Evolutionary conservation across 2,329 filamentous ascomycete genomes (phyloP).

Genomic region (Aureobasidium pullulans): DNA sequence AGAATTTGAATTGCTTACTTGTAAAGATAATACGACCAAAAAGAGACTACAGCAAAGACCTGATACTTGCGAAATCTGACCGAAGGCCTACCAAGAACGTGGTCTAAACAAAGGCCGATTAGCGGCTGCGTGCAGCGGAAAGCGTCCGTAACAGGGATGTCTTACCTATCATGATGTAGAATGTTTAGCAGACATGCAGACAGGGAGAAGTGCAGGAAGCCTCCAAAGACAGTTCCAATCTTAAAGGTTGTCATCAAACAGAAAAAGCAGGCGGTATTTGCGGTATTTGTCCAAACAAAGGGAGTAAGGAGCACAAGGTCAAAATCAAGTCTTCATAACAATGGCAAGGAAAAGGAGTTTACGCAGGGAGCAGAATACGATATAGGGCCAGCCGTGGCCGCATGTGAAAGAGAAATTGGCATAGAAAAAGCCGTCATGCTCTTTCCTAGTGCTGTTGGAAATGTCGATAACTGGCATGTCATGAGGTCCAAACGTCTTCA

Average conservation of each 20-base stretch:
- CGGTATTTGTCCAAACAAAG: background rate
- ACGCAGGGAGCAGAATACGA: background rate
- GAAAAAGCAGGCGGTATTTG: background rate
- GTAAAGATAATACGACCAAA: slow-evolving; percentile 82
- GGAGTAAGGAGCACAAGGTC: background rate
- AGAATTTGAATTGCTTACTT: slow-evolving; percentile 44
- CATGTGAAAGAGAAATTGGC: slow-evolving; percentile 5
- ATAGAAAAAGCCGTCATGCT: background rate
- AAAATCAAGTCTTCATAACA: slow-evolving; percentile 3
- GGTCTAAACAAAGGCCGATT: slow-evolving; percentile 48
- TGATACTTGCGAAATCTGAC: slow-evolving; percentile 87
- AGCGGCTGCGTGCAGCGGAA: background rate
- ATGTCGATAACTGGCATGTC: background rate
- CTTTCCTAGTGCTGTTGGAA: background rate
- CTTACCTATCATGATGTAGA: slow-evolving; percentile 9
- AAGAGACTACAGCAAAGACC: slow-evolving; percentile 80
- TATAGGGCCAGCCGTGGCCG: background rate
- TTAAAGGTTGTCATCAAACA: background rate
- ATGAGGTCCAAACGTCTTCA: slow-evolving; percentile 5
- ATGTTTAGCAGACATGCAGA: background rate
- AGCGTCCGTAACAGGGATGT: background rate
- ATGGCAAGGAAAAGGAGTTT: background rate
- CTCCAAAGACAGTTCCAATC: background rate
- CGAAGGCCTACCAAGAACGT: slow-evolving; percentile 85
- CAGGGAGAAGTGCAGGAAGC: background rate